Conservation (phyloP, 2,329 filamentous ascomycete genomes). For the Colletotrichum melonis region DNA sequence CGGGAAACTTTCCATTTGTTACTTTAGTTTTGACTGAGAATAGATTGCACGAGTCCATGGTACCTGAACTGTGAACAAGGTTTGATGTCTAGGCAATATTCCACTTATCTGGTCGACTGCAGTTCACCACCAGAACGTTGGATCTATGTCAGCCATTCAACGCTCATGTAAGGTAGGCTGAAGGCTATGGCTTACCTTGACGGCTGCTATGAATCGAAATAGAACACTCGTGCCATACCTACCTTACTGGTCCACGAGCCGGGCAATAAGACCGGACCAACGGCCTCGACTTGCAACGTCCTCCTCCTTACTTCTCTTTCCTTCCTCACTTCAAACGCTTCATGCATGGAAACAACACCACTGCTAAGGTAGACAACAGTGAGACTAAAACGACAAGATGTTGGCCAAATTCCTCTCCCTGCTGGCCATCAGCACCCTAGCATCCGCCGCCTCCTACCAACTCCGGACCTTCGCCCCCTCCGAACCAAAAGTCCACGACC, state of each 20-base stretch:
- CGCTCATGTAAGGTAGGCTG: not conserved
- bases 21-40: no score
- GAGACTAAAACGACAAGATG: not conserved
- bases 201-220: no score
- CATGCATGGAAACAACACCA: not conserved
- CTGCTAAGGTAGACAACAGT: no score
- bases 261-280: not conserved
- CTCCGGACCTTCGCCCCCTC: constrained; percentile 36
- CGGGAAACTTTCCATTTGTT: no score
- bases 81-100: not conserved
- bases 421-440: not conserved
- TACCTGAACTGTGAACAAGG: not conserved
- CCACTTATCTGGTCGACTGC: not conserved
- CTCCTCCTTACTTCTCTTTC: no score
- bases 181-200: not conserved
- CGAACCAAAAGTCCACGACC: constrained; percentile 38
- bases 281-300: no score
- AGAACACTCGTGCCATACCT: not conserved
- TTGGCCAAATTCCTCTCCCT: not conserved
- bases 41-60: no score
- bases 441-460: not conserved
- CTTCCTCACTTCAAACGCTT: not conserved
- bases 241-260: not conserved
- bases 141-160: not conserved
- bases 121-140: not conserved